Percentiles rank a stretch among this genome's conserved stretches.
Conservation (phyloP, 2,329 filamentous ascomycete genomes). For the Fusarium camptoceras region DNA sequence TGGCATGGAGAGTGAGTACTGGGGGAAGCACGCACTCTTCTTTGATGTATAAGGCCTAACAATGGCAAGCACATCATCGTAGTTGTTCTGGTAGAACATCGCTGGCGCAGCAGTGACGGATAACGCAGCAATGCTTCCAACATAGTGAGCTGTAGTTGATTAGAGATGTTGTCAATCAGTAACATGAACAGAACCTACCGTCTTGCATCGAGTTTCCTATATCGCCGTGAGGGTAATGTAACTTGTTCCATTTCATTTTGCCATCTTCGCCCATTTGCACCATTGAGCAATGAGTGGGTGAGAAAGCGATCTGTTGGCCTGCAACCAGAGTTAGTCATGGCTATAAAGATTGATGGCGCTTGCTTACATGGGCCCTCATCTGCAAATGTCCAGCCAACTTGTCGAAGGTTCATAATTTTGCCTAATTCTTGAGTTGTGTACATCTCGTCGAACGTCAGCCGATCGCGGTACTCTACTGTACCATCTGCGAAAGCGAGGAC, state of each 20-base stretch:
- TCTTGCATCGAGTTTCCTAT: conserved; percentile 62
- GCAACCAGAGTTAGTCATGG: conserved; percentile 27
- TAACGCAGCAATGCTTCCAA: conserved; percentile 71
- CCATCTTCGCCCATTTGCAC: conserved; percentile 69
- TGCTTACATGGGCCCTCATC: conserved; percentile 72
- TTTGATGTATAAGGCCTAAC: conserved; percentile 62
- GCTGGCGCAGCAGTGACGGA: conserved; percentile 63
- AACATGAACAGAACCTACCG: conserved; percentile 51
- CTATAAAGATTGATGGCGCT: neutral
- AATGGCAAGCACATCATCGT: conserved; percentile 79
- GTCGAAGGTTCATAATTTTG: conserved; percentile 75
- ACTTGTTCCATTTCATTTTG: conserved; percentile 68
- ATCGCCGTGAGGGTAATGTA: conserved; percentile 63
- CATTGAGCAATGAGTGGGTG: conserved; percentile 70
- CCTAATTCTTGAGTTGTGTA: conserved; percentile 72
- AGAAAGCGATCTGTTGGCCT: conserved; percentile 71
- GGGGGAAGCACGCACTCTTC: conserved; percentile 44
- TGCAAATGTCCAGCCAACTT: conserved; percentile 81
- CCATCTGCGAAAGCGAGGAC: conserved; percentile 84
- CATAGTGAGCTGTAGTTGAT: conserved; percentile 60
- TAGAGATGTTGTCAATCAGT: conserved; percentile 4
- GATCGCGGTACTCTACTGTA: conserved; percentile 82
- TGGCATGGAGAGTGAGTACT: neutral
- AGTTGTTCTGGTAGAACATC: conserved; percentile 61
- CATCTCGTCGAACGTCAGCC: conserved; percentile 76